Percentiles rank a stretch among this genome's conserved stretches.
Conservation (phyloP, 2,329 filamentous ascomycete species). For the Davidsoniella eucalypti region DNA sequence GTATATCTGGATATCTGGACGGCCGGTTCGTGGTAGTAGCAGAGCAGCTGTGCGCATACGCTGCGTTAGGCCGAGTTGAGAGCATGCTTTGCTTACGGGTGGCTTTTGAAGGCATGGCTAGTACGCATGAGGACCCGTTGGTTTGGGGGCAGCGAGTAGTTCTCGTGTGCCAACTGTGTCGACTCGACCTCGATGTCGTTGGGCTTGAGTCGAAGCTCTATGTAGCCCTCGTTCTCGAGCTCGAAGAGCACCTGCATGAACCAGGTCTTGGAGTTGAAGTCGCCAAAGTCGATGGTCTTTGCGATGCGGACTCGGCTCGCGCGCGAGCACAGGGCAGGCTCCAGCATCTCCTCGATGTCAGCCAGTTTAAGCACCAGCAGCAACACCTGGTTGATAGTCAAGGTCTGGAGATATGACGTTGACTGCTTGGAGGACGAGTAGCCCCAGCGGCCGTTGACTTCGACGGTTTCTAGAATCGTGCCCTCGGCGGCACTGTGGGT, state of each 20-base stretch:
- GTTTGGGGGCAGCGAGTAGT: not conserved
- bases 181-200: constrained; percentile 4
- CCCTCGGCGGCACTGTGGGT: constrained; percentile 2
- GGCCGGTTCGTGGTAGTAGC: no score
- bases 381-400: not conserved
- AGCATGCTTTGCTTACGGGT: no score
- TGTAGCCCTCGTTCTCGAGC: constrained; percentile 14
- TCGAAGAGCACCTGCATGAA: constrained; percentile 12
- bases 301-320: constrained; percentile 4
- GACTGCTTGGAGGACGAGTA: constrained; percentile 1
- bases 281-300: constrained; percentile 9
- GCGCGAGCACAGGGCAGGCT: constrained; percentile 1
- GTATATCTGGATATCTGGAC: no score
- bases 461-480: constrained; percentile 1
- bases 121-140: constrained; percentile 3
- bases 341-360: constrained; percentile 9
- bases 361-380: constrained; percentile 6
- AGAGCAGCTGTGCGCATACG: no score
- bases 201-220: constrained; percentile 1
- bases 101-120: constrained; percentile 3
- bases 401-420: not conserved
- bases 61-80: no score
- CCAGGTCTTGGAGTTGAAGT: constrained; percentile 11
- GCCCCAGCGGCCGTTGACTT: constrained; percentile 2
- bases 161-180: not conserved